Base-by-base conservation (phyloP, 2,329 filamentous ascomycete species). In the Phyllosticta citriasiana region DNA sequence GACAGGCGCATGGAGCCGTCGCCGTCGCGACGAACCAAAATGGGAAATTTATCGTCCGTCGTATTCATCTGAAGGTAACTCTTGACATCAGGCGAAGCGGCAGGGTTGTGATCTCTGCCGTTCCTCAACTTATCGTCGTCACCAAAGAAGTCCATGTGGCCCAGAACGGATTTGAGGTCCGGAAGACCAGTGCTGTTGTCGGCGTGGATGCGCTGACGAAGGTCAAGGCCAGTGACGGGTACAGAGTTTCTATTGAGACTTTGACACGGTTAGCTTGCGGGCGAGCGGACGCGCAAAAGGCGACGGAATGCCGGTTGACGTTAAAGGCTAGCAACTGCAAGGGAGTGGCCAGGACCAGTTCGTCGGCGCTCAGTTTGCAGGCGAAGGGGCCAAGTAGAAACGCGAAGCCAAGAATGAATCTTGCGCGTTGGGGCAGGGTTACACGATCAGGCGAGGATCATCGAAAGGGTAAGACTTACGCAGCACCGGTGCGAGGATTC, bases 211-310 rank as follows among this genome's bases (percentile, higher is more conserved):
- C 88, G 85, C 67, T 85, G 77, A 64, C 87, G 83, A 66, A 81
- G 85, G 66, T 87, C 84, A 66, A 86, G 84, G 63, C 83, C 82
- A 55, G 88, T 62, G 57, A 93, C 88, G 33, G 93, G 93, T 88
- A 97, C 92, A 4, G 93, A 97, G 75, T 96, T 96, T 65, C 93
- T 88, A 73, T 96, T 95, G 63, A 87, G 81, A 66, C 90, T 95
- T 67, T 67, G 65, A 62, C 61, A 64, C 63, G 62, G 62, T 70
- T 63, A 69, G 66, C 63, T 26, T 60, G 56, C 27, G 54, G 9
- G 35, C 60, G 64, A 62, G 61, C 63, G 57, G 62, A 65, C 62
- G 64, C 60, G 57, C 57, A 19, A 59, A 54, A 55, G 27, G 59
- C 58, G 62, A 53, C 33, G 60, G 62, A 63, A 65, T 66, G 64